Evolutionary conservation across 108 stramenopile genomes (phyloP), one percentile per base, ranked within the genome.

Genomic region (Mayamaea pseudoterrestris): DNA sequence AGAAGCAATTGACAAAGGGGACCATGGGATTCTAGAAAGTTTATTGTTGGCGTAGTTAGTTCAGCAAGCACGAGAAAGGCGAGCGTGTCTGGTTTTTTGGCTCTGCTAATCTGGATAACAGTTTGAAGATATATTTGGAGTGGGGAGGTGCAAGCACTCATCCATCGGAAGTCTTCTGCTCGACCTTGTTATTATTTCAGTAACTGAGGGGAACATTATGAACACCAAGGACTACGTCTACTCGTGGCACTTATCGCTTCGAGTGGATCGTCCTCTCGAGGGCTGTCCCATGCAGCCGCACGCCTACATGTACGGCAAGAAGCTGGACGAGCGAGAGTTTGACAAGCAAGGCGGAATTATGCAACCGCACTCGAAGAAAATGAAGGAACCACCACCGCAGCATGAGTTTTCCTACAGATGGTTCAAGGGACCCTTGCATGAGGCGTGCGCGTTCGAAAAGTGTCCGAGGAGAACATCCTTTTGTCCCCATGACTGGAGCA

Each of bases 291-390:
- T 92, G 57, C 61, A 63, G 27, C 82, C 90, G 30, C 82, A 84
- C 55, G 71, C 80, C 21, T 92, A 92, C 83, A 92, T 92, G 90
- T 92, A 92, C 53, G 77, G 80, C 16, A 92, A 92, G 58, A 86
- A 87, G 62, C 51, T 92, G 4, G 90, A 92, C 52, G 79, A 92
- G 26, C 63, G 78, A 35, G 75, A 82, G 22, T 30, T 42, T n/a
- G 67, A 76, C 53, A 68, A 72, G 45, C 56, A 68, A 4, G n/a
- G n/a, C n/a, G n/a, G n/a, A n/a, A 42, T 28, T 7, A 44, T 74
- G 45, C 57, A 65, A 11, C 53, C 61, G 37, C 80, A 85, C 54
- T 74, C 75, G 49, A 85, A 90, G 60, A 66, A 71, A 43, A 85
- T 76, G 63, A 61, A 73, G 47, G 74, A 85, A 31, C 89, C 83